A percentile compares a stretch with the other conserved stretches of the same genome.
Evolutionary conservation across 2,329 filamentous ascomycete genomes (phyloP).

Genomic region (Colletotrichum cereale): DNA sequence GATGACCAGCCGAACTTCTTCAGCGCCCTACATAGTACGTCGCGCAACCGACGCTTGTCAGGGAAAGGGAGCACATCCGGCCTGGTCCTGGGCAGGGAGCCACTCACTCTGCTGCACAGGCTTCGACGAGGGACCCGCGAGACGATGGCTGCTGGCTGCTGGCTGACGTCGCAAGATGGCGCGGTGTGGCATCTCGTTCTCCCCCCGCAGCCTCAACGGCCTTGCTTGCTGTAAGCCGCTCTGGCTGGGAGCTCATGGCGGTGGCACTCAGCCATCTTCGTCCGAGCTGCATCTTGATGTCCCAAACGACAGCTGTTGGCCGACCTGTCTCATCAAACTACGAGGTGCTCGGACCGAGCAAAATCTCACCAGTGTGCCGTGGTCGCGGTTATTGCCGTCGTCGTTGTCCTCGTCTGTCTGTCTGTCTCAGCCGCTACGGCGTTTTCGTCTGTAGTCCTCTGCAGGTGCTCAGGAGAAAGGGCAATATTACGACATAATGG

Average conservation of each 20-base stretch:
- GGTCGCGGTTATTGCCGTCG: not conserved
- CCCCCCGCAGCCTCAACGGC: slow-evolving; percentile 25
- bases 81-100: slow-evolving; percentile 3
- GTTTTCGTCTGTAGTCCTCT: slow-evolving; percentile 14
- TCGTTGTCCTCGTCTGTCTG: not conserved
- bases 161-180: slow-evolving; percentile 16
- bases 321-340: slow-evolving; percentile 35
- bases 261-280: slow-evolving; percentile 12
- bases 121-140: slow-evolving; percentile 3
- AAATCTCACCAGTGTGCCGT: not conserved
- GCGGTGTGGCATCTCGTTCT: not conserved
- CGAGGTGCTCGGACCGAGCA: slow-evolving; percentile 26
- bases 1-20: slow-evolving; percentile 32
- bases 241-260: not conserved
- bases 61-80: slow-evolving; percentile 27
- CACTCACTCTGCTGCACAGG: slow-evolving; percentile 31
- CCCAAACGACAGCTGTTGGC: slow-evolving; percentile 27
- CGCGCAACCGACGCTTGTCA: slow-evolving; percentile 33
- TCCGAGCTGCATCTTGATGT: slow-evolving; percentile 26
- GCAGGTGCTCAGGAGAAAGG: slow-evolving; percentile 32
- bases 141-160: not conserved
- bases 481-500: slow-evolving; percentile 32
- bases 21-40: slow-evolving; percentile 18
- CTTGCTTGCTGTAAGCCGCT: slow-evolving; percentile 12
- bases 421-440: not conserved